Evolutionary conservation across 75 land plant species (phyloP).

Genomic region (Cryptomeria japonica): DNA sequence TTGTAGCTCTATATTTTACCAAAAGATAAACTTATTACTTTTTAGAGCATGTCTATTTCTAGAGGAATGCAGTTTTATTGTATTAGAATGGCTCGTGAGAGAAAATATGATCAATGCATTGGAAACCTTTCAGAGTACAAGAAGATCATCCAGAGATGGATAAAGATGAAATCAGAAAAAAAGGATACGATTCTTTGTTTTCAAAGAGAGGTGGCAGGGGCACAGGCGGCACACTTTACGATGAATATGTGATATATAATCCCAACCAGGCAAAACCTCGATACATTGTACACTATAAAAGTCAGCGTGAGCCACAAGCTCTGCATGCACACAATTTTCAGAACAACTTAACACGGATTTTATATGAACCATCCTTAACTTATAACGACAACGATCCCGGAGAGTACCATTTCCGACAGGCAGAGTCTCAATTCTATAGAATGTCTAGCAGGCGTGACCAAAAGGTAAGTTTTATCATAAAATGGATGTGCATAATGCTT

Average conservation of each 20-base stretch:
- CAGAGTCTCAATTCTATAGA: conserved; percentile 29
- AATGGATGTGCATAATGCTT: neutral
- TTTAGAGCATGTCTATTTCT: neutral
- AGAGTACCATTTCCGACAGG: conserved; percentile 25
- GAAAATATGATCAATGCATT: neutral
- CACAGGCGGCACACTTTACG: conserved; percentile 7
- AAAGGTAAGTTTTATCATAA: neutral
- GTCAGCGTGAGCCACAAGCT: neutral
- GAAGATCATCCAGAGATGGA: conserved; percentile 17
- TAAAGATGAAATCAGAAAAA: neutral
- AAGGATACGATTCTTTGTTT: conserved; percentile 24
- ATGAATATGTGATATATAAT: conserved; percentile 20
- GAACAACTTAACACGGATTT: conserved; percentile 2
- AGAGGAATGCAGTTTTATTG: neutral
- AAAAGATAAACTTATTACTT: neutral
- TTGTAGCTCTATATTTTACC: neutral
- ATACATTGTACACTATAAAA: conserved; percentile 20
- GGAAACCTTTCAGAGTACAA: neutral
- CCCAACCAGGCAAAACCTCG: conserved; percentile 24
- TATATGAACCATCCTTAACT: conserved; percentile 2
- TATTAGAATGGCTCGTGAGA: neutral
- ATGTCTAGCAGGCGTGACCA: conserved; percentile 11
- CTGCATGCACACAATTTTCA: neutral
- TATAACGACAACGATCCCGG: conserved; percentile 8
- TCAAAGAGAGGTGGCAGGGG: conserved; percentile 14